Evolutionary conservation across 352 stramenopile species (phyloP).

Genomic region (Phytophthora syringae): DNA sequence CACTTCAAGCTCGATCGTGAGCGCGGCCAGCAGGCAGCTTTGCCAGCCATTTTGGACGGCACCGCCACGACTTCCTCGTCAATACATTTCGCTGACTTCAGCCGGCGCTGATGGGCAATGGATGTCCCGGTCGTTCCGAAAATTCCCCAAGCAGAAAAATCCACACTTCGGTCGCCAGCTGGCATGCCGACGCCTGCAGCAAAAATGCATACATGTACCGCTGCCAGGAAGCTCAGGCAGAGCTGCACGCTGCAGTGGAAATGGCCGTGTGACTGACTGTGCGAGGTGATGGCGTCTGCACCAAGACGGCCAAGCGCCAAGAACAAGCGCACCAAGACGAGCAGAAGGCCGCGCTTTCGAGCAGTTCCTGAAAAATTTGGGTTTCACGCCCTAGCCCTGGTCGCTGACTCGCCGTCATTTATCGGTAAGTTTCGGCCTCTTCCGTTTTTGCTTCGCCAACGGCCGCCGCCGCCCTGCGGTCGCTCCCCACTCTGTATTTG

Average conservation of each 20-base stretch:
- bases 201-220: too few relatives aligned
- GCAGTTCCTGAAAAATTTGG: too few relatives aligned
- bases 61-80: not conserved
- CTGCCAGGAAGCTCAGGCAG: conserved; percentile 3
- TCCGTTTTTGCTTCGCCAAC: conserved; percentile 27
- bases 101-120: conserved; percentile 13
- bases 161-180: conserved; percentile 23
- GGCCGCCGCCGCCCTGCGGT: conserved; percentile 2
- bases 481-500: conserved; percentile 44
- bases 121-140: conserved; percentile 1
- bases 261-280: conserved; percentile 9
- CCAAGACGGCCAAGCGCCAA: not conserved
- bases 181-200: not conserved
- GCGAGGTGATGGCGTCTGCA: not conserved
- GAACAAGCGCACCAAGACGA: conserved; percentile 26
- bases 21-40: conserved; percentile 14
- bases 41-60: conserved; percentile 20
- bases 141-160: conserved; percentile 33
- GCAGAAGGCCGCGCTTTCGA: too few relatives aligned
- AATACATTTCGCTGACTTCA: conserved; percentile 10
- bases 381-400: conserved; percentile 1
- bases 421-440: conserved; percentile 29
- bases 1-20: conserved; percentile 29
- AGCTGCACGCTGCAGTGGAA: not conserved
- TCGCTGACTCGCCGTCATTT: conserved; percentile 38